Evolutionary conservation across 306 rosid species (phyloP), one percentile per base, ranked within the genome.

Genomic region (Begonia loranthoides): DNA sequence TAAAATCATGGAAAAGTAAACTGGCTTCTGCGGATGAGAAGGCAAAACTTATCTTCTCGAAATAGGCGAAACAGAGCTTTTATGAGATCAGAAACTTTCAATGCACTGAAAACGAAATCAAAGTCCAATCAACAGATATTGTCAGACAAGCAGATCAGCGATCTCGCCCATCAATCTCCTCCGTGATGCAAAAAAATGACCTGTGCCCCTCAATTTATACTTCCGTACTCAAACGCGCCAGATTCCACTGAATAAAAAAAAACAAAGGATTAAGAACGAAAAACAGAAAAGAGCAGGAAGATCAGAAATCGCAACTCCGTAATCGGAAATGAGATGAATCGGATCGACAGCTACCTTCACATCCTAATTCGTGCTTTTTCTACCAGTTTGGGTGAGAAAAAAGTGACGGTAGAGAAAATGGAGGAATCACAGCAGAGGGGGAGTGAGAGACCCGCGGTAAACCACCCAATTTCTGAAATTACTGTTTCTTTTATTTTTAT

Each of bases 21-120:
- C 50, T 28, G 19, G 50, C 63, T 63, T 51, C 41, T 50, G 49
- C 45, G 56, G n/a, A 39, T 54, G 63, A 55, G 40, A 52, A 40
- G 24, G 61, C 34, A 70, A 54, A 57, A 28, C 58, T 59, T 66
- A 74, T 66, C 73, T 56, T 62, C 80, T 69, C 67, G 80, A 51
- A 70, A 74, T 70, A 56, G 62, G 52, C 41, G 67, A 63, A 58
- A 59, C 16, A 33, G 47, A 57, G 67, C 59, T 41, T 40, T 13
- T 53, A 63, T 41, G 34, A 12, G 60, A 68, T 57, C 65, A 64
- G 59, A 64, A 41, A 15, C 62, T 52, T 38, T 61, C 53, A 65
- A 57, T 60, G 75, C 75, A 64, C 69, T 65, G 71, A 68, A 68
- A 49, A 22, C 79, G 50, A 69, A 73, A 73, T 67, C 61, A 64